A percentile compares a stretch with the other conserved stretches of the same genome.
Conservation (phyloP, 108 stramenopile genomes). For the Epithemia pelagica region DNA sequence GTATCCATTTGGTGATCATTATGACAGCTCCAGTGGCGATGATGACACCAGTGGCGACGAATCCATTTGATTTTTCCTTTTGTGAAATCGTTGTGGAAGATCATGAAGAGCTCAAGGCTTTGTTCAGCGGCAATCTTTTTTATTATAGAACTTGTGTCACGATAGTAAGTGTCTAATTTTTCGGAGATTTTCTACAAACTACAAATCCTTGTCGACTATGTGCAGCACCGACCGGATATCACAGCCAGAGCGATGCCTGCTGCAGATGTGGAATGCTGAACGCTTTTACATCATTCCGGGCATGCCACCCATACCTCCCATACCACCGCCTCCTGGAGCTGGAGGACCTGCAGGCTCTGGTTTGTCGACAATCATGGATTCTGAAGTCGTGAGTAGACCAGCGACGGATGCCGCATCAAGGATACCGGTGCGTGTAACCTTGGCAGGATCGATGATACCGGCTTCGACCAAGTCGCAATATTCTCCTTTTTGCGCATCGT, state of each 20-base stretch:
- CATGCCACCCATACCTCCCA: constrained; percentile 94
- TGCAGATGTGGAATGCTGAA: neutral
- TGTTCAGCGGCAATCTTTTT: too few species aligned
- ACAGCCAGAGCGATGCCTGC: neutral
- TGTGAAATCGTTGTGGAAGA: too few species aligned
- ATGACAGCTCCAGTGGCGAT: constrained; percentile 62
- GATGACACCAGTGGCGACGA: constrained; percentile 20
- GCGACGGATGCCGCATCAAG: constrained; percentile 97
- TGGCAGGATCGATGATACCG: constrained; percentile 99
- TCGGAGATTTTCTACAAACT: neutral
- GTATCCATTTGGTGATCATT: constrained; percentile 17
- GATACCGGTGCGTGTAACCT: constrained; percentile 98
- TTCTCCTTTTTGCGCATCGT: constrained; percentile 84
- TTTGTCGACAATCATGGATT: constrained; percentile 97
- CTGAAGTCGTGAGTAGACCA: constrained; percentile 95
- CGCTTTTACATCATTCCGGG: constrained; percentile 49
- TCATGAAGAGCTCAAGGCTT: too few species aligned
- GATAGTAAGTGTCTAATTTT: too few species aligned
- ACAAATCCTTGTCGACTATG: neutral
- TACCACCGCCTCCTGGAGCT: constrained; percentile 66
- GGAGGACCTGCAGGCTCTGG: constrained; percentile 61
- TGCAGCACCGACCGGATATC: neutral
- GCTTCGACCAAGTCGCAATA: constrained; percentile 92
- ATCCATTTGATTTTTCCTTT: too few species aligned
- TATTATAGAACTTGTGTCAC: too few species aligned